These are phyloP conservation scores for Gynandropsis gynandra DNA, from an alignment of 345 rosid species.

Conservation along the genomic window DNA sequence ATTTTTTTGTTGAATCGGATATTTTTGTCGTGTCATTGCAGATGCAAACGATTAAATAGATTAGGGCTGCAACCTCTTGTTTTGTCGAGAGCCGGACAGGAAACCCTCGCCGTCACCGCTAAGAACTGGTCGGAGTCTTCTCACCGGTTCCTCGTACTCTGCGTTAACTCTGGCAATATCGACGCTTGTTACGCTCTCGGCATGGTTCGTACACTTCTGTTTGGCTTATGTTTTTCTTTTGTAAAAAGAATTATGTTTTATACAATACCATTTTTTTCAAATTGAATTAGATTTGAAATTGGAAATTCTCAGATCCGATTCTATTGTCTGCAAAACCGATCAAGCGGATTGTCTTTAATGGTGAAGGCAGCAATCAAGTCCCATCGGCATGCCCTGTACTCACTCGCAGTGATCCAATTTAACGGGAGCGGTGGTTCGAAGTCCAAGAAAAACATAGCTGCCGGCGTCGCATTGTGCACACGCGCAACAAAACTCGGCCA, in stretches of 20 bases:
- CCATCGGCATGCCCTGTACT: slow-evolving; percentile 50
- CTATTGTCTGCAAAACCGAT: slow-evolving; percentile 46
- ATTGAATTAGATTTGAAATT: neutral
- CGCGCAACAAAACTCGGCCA: slow-evolving; percentile 58
- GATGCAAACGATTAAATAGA: slow-evolving; percentile 36
- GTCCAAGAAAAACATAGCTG: slow-evolving; percentile 41
- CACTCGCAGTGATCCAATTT: slow-evolving; percentile 58
- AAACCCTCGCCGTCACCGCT: slow-evolving; percentile 31
- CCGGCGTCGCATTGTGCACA: slow-evolving; percentile 56
- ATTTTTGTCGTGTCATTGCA: slow-evolving; percentile 9
- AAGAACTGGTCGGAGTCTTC: slow-evolving; percentile 39
- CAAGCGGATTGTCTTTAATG: slow-evolving; percentile 50
- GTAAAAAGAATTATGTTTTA: neutral
- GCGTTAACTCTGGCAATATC: slow-evolving; percentile 37
- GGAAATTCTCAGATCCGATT: slow-evolving; percentile 49
- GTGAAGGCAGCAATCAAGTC: slow-evolving; percentile 61
- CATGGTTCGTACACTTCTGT: slow-evolving; percentile 32
- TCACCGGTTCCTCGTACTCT: slow-evolving; percentile 36
- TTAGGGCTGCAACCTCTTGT: slow-evolving; percentile 32
- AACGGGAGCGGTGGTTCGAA: slow-evolving; percentile 68
- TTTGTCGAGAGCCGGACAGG: slow-evolving; percentile 31
- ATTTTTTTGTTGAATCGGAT: neutral
- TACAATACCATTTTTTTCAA: too few relatives aligned
- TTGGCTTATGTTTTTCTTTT: neutral
- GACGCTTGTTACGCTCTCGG: slow-evolving; percentile 45